These are phyloP conservation scores for Amyloporia xantha DNA, from an alignment of 768 basidiomycete species.

Conservation along the genomic window DNA sequence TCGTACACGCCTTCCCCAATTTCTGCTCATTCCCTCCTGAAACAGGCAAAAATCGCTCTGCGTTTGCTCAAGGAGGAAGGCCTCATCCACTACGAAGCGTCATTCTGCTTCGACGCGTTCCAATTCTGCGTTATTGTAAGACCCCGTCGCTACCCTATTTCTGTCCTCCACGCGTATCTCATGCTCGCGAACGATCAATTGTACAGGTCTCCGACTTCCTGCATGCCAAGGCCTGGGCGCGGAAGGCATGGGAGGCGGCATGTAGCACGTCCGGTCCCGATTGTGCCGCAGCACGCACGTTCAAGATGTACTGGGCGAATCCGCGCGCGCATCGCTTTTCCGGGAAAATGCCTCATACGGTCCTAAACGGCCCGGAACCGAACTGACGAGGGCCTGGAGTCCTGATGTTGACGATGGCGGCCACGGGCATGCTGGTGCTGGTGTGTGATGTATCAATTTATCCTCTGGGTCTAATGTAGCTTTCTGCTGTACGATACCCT, in stretches of 20 bases:
- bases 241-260: constrained; percentile 17
- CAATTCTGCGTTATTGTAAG: constrained; percentile 23
- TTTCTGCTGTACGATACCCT: no score
- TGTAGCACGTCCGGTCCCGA: constrained; percentile 13
- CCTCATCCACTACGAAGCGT: constrained; percentile 21
- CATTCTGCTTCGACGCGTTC: constrained; percentile 26
- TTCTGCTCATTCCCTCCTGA: neutral
- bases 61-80: constrained; percentile 20
- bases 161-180: neutral
- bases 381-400: no score
- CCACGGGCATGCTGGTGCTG: no score
- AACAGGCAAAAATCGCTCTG: constrained; percentile 22
- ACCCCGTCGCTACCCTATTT: neutral
- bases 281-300: constrained; percentile 20
- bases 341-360: constrained; percentile 16
- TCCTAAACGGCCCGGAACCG: constrained; percentile 20
- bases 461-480: no score
- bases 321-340: constrained; percentile 21
- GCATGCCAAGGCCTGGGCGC: constrained; percentile 16
- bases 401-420: no score
- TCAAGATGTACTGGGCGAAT: constrained; percentile 27
- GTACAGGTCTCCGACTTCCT: constrained; percentile 14
- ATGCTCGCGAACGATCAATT: neutral
- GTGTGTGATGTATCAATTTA: no score
- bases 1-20: neutral